Evolutionary conservation across 2,329 filamentous ascomycete species (phyloP).

Genomic region (Pseudogymnoascus sp.): DNA sequence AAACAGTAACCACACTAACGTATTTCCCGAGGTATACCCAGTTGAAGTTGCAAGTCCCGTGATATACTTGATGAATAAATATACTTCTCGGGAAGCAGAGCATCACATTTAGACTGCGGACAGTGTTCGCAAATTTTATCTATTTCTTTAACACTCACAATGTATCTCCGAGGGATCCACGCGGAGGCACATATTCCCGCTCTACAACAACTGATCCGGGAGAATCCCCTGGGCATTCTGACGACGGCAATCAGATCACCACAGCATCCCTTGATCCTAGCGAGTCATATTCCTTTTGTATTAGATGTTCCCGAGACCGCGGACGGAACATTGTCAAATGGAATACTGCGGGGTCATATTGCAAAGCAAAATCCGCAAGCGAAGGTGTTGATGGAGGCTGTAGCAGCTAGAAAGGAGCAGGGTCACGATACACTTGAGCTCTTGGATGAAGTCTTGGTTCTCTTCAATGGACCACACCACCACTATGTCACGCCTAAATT

Average conservation of each 20-base stretch:
- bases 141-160: constrained; percentile 25
- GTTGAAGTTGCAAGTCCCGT: not conserved
- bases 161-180: constrained; percentile 53
- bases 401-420: constrained; percentile 17
- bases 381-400: constrained; percentile 51
- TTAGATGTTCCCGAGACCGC: constrained; percentile 41
- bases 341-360: constrained; percentile 53
- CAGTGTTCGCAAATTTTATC: not conserved
- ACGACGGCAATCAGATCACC: constrained; percentile 53
- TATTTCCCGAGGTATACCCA: not conserved
- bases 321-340: constrained; percentile 26
- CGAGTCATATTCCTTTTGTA: constrained; percentile 55
- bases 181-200: constrained; percentile 43
- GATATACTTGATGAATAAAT: not conserved
- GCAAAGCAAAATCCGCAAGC: constrained; percentile 57
- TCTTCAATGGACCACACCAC: constrained; percentile 53
- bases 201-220: constrained; percentile 50
- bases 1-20: not conserved
- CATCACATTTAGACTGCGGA: not conserved
- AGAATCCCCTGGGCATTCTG: constrained; percentile 55
- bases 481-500: constrained; percentile 66
- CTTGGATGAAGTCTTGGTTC: constrained; percentile 50
- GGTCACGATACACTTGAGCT: constrained; percentile 18
- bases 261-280: constrained; percentile 46
- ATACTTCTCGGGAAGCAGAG: not conserved